Evolutionary conservation across 768 basidiomycete genomes (phyloP).

Genomic region (Hygrophorus pudorinus): DNA sequence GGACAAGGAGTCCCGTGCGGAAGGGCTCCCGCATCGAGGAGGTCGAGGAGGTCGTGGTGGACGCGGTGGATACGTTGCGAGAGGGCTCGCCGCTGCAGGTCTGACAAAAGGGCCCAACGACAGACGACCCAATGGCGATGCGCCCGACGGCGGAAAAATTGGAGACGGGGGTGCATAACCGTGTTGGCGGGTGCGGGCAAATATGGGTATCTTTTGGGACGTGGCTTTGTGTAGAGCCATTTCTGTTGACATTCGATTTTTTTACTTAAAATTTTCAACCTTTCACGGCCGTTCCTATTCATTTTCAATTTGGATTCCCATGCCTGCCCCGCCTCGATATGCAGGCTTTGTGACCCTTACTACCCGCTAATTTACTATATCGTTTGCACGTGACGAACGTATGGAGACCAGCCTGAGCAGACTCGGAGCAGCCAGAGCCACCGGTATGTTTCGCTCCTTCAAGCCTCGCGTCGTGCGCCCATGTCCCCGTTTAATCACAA

Average conservation of each 20-base stretch:
- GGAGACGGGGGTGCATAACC: neutral
- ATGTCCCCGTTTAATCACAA: too few species aligned
- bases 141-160: neutral
- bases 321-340: too few species aligned
- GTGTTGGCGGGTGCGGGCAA: neutral
- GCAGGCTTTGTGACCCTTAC: neutral
- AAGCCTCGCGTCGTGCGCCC: too few species aligned
- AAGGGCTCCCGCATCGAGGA: slow-evolving; percentile 25
- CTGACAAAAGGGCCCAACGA: slow-evolving; percentile 30
- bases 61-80: slow-evolving; percentile 40
- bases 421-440: too few species aligned
- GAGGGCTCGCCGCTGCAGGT: slow-evolving; percentile 63
- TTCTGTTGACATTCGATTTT: too few species aligned
- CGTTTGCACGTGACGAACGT: neutral
- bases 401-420: too few species aligned
- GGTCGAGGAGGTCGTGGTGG: slow-evolving; percentile 49
- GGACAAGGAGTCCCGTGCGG: slow-evolving; percentile 39
- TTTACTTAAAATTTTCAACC: too few species aligned
- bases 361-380: neutral
- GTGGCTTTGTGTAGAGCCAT: too few species aligned
- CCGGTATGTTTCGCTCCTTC: neutral
- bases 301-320: too few species aligned
- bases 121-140: slow-evolving; percentile 5
- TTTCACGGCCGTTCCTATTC: too few species aligned
- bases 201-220: neutral